A percentile compares a stretch with the other conserved stretches of the same genome.
Evolutionary conservation across 768 basidiomycete species (phyloP).

Genomic region (Roridomyces roridus): DNA sequence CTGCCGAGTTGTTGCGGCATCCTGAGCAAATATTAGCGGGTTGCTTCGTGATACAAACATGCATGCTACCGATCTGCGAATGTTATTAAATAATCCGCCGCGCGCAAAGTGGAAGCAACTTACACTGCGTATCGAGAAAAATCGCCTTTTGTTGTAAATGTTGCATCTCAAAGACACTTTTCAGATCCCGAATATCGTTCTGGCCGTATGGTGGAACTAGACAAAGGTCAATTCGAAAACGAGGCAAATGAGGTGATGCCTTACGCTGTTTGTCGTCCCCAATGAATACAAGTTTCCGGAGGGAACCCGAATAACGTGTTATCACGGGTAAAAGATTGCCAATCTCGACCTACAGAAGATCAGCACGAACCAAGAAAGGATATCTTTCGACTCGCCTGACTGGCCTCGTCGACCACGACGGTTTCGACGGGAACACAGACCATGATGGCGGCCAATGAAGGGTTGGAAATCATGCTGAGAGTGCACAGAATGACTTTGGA

Average conservation of each 20-base stretch:
- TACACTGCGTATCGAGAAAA: conserved; percentile 72
- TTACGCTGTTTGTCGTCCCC: conserved; percentile 49
- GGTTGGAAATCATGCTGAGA: conserved; percentile 63
- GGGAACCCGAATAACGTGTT: conserved; percentile 35
- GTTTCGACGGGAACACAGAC: conserved; percentile 42
- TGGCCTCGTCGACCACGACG: conserved; percentile 60
- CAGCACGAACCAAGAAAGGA: conserved; percentile 10
- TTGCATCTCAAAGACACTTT: conserved; percentile 66
- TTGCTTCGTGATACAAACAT: no score
- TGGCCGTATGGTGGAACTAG: conserved; percentile 71
- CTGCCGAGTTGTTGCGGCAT: conserved; percentile 70
- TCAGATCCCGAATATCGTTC: conserved; percentile 52
- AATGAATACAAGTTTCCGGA: conserved; percentile 55
- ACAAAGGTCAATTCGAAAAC: no score
- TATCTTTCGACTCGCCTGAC: conserved; percentile 55
- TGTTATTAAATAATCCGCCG: no score
- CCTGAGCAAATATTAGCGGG: conserved; percentile 31
- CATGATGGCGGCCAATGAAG: conserved; percentile 29
- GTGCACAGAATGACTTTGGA: conserved; percentile 71
- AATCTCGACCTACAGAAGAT: conserved; percentile 24
- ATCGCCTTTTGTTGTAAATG: conserved; percentile 50
- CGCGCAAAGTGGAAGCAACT: conserved; percentile 30
- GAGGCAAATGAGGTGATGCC: conserved; percentile 30
- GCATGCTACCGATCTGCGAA: no score
- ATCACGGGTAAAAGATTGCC: conserved; percentile 53